phyloP scores from a whole-genome alignment of 352 stramenopile genomes.

The Phytophthora sp. region DNA sequence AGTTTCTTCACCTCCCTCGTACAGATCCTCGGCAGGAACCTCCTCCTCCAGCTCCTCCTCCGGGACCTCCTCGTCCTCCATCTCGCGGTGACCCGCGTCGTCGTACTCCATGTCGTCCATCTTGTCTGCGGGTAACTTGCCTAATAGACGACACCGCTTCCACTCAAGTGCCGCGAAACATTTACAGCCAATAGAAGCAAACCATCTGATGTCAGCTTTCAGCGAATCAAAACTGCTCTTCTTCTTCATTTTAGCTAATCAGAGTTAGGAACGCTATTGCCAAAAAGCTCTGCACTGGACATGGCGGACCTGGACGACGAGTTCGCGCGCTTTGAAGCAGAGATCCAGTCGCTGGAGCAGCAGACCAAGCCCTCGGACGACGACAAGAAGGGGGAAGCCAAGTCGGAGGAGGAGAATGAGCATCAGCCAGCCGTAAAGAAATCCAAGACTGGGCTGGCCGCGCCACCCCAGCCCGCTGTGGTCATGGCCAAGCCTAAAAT shows the following conservation, averaged over 20 bases:
- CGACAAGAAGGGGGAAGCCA: background rate
- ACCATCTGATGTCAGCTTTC: too few relatives aligned
- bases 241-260: slow-evolving; percentile 18
- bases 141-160: slow-evolving; percentile 20
- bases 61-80: slow-evolving; percentile 84
- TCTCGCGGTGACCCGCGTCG: slow-evolving; percentile 75
- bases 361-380: slow-evolving; percentile 11
- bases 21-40: slow-evolving; percentile 74
- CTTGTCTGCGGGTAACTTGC: slow-evolving; percentile 4
- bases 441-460: slow-evolving; percentile 9
- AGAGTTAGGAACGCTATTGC: background rate
- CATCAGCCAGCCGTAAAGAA: slow-evolving; percentile 39
- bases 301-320: slow-evolving; percentile 82
- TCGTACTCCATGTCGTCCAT: slow-evolving; percentile 92
- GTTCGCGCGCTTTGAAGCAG: slow-evolving; percentile 84
- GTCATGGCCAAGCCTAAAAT: slow-evolving; percentile 59
- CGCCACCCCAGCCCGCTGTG: slow-evolving; percentile 26
- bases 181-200: slow-evolving; percentile 29
- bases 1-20: slow-evolving; percentile 66
- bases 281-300: background rate
- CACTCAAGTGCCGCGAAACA: slow-evolving; percentile 22
- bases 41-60: slow-evolving; percentile 80
- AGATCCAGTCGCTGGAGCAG: slow-evolving; percentile 81
- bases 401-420: slow-evolving; percentile 26
- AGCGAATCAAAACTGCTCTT: slow-evolving; percentile 12